Percentiles rank a stretch among this genome's conserved stretches.
Evolutionary conservation across 2,329 filamentous ascomycete species (phyloP).

Genomic region (Nemania sp.): DNA sequence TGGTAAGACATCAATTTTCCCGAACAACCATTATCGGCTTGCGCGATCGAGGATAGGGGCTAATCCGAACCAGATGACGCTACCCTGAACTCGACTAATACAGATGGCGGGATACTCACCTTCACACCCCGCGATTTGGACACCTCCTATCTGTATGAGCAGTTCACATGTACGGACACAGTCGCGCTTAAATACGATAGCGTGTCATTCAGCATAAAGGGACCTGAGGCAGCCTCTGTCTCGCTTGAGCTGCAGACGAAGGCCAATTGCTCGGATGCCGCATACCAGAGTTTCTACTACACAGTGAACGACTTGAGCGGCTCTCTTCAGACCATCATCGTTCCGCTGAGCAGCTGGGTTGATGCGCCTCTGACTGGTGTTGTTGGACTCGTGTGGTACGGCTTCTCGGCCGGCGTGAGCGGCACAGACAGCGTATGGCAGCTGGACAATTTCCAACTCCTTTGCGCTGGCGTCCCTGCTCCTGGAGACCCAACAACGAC

Average conservation of each 20-base stretch:
- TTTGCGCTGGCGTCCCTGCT: slow-evolving; percentile 40
- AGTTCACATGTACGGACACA: slow-evolving; percentile 34
- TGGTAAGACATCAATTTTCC: slow-evolving; percentile 31
- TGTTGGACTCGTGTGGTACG: slow-evolving; percentile 46
- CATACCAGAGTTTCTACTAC: slow-evolving; percentile 46
- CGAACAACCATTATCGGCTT: background rate
- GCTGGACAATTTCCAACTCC: slow-evolving; percentile 51
- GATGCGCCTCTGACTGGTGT: slow-evolving; percentile 55
- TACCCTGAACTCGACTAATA: slow-evolving; percentile 33
- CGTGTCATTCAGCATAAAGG: slow-evolving; percentile 37
- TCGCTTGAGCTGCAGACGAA: slow-evolving; percentile 38
- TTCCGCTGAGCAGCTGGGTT: slow-evolving; percentile 51
- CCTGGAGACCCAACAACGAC: slow-evolving; percentile 20
- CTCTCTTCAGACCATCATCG: slow-evolving; percentile 51
- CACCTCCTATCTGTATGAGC: slow-evolving; percentile 36
- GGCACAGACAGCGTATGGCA: slow-evolving; percentile 49
- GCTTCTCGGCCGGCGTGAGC: slow-evolving; percentile 37
- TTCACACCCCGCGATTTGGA: slow-evolving; percentile 33
- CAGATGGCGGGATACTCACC: slow-evolving; percentile 30
- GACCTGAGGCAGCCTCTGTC: slow-evolving; percentile 37
- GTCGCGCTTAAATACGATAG: slow-evolving; percentile 29
- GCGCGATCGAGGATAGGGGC: background rate
- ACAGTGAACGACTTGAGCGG: slow-evolving; percentile 53
- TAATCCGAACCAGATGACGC: slow-evolving; percentile 33
- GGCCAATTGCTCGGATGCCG: slow-evolving; percentile 24